Evolutionary conservation across 2,329 filamentous ascomycete genomes (phyloP).

Genomic region (Pyrenochaeta sp.): DNA sequence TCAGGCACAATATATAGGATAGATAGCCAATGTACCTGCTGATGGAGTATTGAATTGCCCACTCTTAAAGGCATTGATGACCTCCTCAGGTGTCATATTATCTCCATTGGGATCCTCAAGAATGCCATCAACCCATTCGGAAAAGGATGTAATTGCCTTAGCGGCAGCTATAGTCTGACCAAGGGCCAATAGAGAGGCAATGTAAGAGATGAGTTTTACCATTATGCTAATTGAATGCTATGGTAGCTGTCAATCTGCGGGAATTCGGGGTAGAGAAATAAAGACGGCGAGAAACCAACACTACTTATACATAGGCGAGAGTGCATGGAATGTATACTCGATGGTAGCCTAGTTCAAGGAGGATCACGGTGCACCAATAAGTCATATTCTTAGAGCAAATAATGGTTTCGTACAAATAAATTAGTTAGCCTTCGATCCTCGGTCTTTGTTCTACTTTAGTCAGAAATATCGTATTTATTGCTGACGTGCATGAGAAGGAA

Average conservation of each 20-base stretch:
- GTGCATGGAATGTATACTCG: conserved; percentile 2
- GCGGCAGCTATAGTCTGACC: conserved; percentile 16
- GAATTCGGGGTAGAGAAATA: conserved; percentile 1
- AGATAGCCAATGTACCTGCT: conserved; percentile 10
- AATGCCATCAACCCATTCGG: conserved; percentile 24
- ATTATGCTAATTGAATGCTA: conserved; percentile 12
- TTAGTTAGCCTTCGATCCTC: background rate
- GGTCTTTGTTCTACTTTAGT: conserved; percentile 1
- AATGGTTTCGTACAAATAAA: background rate
- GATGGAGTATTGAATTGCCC: conserved; percentile 17
- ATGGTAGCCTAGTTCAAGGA: conserved; percentile 1
- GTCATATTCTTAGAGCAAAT: background rate
- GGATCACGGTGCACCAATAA: background rate
- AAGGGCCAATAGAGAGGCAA: conserved; percentile 15
- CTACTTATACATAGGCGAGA: conserved; percentile 7
- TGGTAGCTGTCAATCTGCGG: conserved; percentile 5
- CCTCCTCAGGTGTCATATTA: conserved; percentile 22
- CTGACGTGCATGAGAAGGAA: background rate
- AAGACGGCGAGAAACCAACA: conserved; percentile 5
- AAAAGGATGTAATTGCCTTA: conserved; percentile 20
- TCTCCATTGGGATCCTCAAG: conserved; percentile 17
- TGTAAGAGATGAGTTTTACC: conserved; percentile 19
- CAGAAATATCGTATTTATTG: conserved; percentile 1
- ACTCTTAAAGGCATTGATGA: conserved; percentile 14
- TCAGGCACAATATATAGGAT: conserved; percentile 2